Base-by-base conservation (phyloP, 768 basidiomycete species). In the Astraeus odoratus region DNA sequence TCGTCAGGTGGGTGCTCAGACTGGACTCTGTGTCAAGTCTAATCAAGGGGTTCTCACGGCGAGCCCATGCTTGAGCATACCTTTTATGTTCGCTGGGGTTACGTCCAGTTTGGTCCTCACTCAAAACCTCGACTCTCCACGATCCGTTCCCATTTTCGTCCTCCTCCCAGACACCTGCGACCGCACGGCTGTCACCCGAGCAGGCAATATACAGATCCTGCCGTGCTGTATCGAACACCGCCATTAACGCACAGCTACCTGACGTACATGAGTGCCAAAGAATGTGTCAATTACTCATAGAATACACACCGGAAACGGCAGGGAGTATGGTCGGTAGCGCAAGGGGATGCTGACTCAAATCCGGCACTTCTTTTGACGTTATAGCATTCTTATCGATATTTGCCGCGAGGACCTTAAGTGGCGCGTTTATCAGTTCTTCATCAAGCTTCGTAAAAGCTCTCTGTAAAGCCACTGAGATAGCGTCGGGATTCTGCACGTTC, bases 51-150 rank as follows among this genome's bases (percentile, higher is more conserved):
- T 20, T 51, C 35, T 27, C 16, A 27, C 8, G 6, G 27, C 41
- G 22, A 42, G 33, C 43, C 15, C 8, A 25, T 5, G 18, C 3
- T 10, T 15, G n/a, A 39, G 57, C 70, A 41, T 54, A 93, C 94
- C 93, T 78, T 61, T 76, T 76, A 20, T 85, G 68, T 65, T 99
- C 96, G 37, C 78, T 83, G 13, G 77, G 81, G 59, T 92, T 97
- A 52, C 90, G 79, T 30, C 92, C 96, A 6, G 94, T 97, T 70
- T 97, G 94, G 59, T 98, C 96, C 63, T 97, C 92, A 23, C 79
- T 90, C 50, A 99, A 72, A n/a, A 89, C 89, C 60, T 96, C 91
- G 24, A 93, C 86, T 37, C 82, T 77, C 96, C 96, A 99, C 42
- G 71, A 73, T 9, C 88, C 88, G 42, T 73, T 68, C 3, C 80